A percentile compares a stretch with the other conserved stretches of the same genome.
These are phyloP conservation scores for Alternaria brassicicola DNA, from an alignment of 2,329 filamentous ascomycete genomes.

Conservation along the genomic window DNA sequence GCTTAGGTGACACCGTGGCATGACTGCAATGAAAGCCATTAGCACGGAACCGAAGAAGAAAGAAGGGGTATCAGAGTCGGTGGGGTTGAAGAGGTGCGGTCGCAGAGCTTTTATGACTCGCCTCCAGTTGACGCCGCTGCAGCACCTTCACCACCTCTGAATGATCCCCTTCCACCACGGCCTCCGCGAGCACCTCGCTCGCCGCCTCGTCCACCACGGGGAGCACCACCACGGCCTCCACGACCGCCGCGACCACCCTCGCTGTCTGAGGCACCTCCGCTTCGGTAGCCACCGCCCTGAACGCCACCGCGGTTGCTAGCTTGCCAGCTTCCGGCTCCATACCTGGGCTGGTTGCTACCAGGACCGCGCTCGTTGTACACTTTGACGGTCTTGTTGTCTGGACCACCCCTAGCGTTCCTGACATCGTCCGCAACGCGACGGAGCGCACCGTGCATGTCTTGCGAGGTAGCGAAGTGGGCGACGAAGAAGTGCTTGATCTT, in stretches of 20 bases:
- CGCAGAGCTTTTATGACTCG: constrained; percentile 41
- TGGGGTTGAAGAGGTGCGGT: constrained; percentile 21
- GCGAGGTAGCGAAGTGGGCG: constrained; percentile 78
- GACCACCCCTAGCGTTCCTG: constrained; percentile 75
- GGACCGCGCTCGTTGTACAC: constrained; percentile 71
- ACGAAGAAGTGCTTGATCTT: constrained; percentile 84
- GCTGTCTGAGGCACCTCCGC: constrained; percentile 76
- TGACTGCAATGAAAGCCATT: constrained; percentile 9
- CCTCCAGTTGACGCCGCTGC: constrained; percentile 46
- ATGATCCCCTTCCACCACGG: constrained; percentile 48
- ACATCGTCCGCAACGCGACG: constrained; percentile 75
- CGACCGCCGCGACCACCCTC: constrained; percentile 69
- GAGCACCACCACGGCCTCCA: constrained; percentile 53
- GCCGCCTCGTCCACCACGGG: constrained; percentile 61
- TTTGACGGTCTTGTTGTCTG: constrained; percentile 81
- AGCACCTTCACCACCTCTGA: constrained; percentile 43
- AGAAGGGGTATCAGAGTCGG: constrained; percentile 43
- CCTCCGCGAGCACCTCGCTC: constrained; percentile 48
- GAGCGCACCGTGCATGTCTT: constrained; percentile 82
- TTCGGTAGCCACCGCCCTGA: constrained; percentile 78
- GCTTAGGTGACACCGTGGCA: not conserved
- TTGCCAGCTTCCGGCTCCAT: constrained; percentile 64
- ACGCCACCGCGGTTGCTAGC: constrained; percentile 69
- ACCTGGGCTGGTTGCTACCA: constrained; percentile 54
- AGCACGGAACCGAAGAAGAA: constrained; percentile 26